Base-by-base conservation (phyloP, 768 basidiomycete species). In the Naganishia antarctica region DNA sequence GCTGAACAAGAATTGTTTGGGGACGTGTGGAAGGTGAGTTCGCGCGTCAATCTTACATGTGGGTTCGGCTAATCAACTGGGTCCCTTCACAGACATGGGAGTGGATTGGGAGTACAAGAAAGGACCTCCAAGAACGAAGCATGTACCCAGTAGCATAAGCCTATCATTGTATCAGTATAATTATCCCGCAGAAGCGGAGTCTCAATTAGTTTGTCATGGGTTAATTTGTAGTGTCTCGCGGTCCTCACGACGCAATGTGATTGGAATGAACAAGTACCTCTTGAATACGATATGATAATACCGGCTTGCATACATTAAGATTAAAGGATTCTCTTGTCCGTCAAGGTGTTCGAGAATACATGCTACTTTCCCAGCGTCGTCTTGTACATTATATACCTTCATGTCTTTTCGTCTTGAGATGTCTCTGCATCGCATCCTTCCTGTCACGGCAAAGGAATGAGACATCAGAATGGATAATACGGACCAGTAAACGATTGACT, bases 1-100 rank as follows among this genome's bases (percentile, higher is more conserved):
- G 58, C 70, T 46, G 76, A 77, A 45, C 58, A 69, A 49, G 76
- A 75, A 58, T 67, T 75, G 21, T 65, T 63, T 26, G 76, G 74
- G 0, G 76, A 74, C 59, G 48, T 74, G 25, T 76, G 75, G 75
- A 69, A 68, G 63, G 63, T 64, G 21, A 58, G 63, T 43, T 21
- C 9, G 13, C 6, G 25, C 8, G 9, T 8, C 7, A 40, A 16
- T 40, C 16, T 40, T 7, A 40, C 7, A 40, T 8, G 37, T 16
- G 8, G 16, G 16, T 7, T 40, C 16, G 37, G 5, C 43, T 44
- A n/a, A 44, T 44, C n/a, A 18, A 44, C n/a, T 9, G 34, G 34
- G 34, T n/a, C 9, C 43, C 6, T 21, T 44, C 13, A 9, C 21
- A 62, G 57, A 75, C 73, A 0, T 77, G 76, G 76, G 71, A 77